Evolutionary conservation across 2,329 filamentous ascomycete genomes (phyloP), one percentile per base, ranked within the genome.

Genomic region (Lecanoromycetidae sp.): DNA sequence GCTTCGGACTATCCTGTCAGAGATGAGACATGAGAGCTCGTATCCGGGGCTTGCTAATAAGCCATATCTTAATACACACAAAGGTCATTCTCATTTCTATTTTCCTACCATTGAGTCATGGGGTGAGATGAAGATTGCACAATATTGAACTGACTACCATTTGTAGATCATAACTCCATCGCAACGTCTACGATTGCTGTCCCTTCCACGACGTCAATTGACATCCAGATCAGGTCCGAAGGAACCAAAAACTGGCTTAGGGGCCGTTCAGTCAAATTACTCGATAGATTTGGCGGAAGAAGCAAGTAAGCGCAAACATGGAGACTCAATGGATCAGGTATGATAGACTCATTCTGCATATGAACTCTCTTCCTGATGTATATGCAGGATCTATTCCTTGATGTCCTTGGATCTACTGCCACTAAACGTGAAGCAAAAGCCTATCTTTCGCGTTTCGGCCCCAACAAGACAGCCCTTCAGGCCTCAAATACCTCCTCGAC

Each of bases 351-450:
- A 20, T 12, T 25, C 17, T 23, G 27, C n/a, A 17, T 13, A 44
- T 33, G 47, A n/a, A 50, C 13, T 4, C 1, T 4, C 12, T 33
- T 15, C n/a, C n/a, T n/a, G n/a, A n/a, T n/a, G n/a, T n/a, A n/a
- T n/a, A n/a, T 13, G 7, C 10, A 54, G 52, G 86, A 94, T 60
- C 83, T 94, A 58, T 81, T 94, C 57, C 74, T 93, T 26, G 88
- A 87, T 13, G 77, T 96, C 3, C 71, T 98, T 26, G 86, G 85
- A 58, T 87, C 88, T 15, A 87, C 87, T 9, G 84, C 88, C 5
- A 95, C 90, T 0, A 94, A 88, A 65, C 80, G 91, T 57, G 91
- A 98, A 67, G 87, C 88, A 39, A 88, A 84, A 64, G 80, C 85
- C 30, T 98, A 95, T 60, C 74, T 98, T 13, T 83, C 91, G 56